Evolutionary conservation across 2,329 filamentous ascomycete genomes (phyloP), one percentile per base, ranked within the genome.

Genomic region (Trichoderma semiorbis): DNA sequence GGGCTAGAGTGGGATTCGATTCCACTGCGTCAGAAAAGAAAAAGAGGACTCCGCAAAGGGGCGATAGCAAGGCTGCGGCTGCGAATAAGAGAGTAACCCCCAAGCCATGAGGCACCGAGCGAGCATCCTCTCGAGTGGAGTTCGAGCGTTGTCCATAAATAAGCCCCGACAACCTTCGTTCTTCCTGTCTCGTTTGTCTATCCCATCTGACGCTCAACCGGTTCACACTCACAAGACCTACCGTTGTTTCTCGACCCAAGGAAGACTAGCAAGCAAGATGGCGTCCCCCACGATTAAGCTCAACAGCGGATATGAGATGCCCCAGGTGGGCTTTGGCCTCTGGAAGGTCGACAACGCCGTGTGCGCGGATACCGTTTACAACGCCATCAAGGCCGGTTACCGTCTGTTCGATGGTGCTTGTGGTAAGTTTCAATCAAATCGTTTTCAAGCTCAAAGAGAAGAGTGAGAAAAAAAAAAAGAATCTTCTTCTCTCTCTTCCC

Each of bases 311-410:
- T 79, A 87, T 77, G 85, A 92, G 77, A 93, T 93, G 91, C 91
- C 91, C 78, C 88, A 91, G 80, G 90, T 93, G 75, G 91, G 91
- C 81, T 93, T 93, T 80, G 91, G 91, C 72, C 87, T 95, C 76
- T 96, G 93, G 93, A 96, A 96, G 85, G 92, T 96, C 75, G 89
- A 89, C 81, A 92, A 92, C 76, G 87, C 89, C 69, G 90, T 89
- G 70, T 90, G 88, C 79, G 90, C 93, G 77, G 92, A 95, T 77
- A 89, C 88, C 73, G 90, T 95, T 76, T 95, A 95, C 86, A 91
- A 94, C 74, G 89, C 89, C 78, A 89, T 90, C 83, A 90, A 90
- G 84, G 82, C 83, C 65, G 88, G 88, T 53, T 90, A 90, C 81
- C 85, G 88, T 76, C 82, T 90, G 53, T 84, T 90, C 67, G 88